Conservation (phyloP, 768 basidiomycete species). For the Auriscalpium orientale region DNA sequence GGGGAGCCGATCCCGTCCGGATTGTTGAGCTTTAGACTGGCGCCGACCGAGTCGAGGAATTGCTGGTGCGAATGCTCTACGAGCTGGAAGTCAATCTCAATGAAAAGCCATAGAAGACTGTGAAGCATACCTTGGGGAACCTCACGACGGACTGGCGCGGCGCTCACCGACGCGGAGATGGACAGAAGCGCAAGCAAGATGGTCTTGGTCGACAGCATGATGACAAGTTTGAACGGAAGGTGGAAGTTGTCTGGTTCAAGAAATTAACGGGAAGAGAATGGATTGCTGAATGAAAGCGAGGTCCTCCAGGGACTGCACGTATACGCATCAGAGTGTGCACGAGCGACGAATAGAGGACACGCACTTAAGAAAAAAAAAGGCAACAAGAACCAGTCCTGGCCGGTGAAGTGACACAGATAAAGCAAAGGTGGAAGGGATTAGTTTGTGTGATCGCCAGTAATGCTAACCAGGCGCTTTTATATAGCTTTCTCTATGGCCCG, state of each 20-base stretch:
- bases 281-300: background rate
- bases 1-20: conserved; percentile 51
- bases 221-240: conserved; percentile 15
- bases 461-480: no score
- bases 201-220: conserved; percentile 32
- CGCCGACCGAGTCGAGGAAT: conserved; percentile 28
- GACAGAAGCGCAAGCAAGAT: conserved; percentile 29
- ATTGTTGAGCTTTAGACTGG: conserved; percentile 43
- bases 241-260: background rate
- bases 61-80: conserved; percentile 61
- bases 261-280: conserved; percentile 9
- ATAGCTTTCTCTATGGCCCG: no score
- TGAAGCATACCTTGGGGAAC: conserved; percentile 51
- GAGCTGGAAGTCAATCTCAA: background rate
- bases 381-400: conserved; percentile 51
- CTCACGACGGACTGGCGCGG: conserved; percentile 47
- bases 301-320: background rate
- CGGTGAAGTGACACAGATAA: conserved; percentile 22
- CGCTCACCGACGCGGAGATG: conserved; percentile 26
- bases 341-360: conserved; percentile 1
- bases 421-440: conserved; percentile 22
- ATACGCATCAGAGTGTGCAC: background rate
- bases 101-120: background rate
- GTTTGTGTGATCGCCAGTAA: background rate
- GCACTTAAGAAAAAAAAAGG: conserved; percentile 24